A percentile compares a stretch with the other conserved stretches of the same genome.
Evolutionary conservation across 1,139 yeast species (phyloP).

Genomic region (Geotrichum klebahnii): DNA sequence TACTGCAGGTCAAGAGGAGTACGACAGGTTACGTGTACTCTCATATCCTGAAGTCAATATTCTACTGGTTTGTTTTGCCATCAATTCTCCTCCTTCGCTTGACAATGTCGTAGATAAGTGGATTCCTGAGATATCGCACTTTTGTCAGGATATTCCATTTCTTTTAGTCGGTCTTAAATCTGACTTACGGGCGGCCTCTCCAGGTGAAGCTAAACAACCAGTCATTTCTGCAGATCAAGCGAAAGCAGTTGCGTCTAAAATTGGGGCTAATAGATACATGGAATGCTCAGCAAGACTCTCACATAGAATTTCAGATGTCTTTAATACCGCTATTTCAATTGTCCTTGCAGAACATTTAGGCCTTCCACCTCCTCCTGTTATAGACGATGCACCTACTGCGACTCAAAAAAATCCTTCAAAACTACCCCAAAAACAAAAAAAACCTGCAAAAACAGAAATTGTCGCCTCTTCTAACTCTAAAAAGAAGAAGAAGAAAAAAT

Average conservation of each 20-base stretch:
- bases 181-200: slow-evolving; percentile 48
- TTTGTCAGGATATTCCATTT: slow-evolving; percentile 75
- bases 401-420: not conserved
- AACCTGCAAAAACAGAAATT: slow-evolving; percentile 7
- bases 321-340: slow-evolving; percentile 43
- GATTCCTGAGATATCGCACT: slow-evolving; percentile 82
- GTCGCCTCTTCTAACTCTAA: slow-evolving; percentile 1
- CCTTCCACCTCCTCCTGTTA: slow-evolving; percentile 19
- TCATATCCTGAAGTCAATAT: slow-evolving; percentile 80
- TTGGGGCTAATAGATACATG: slow-evolving; percentile 71
- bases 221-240: slow-evolving; percentile 40
- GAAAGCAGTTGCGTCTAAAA: slow-evolving; percentile 51
- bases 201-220: slow-evolving; percentile 23
- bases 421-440: not conserved
- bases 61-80: slow-evolving; percentile 68
- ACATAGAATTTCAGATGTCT: slow-evolving; percentile 63
- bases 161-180: slow-evolving; percentile 75
- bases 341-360: slow-evolving; percentile 27
- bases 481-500: slow-evolving; percentile 15
- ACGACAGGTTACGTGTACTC: slow-evolving; percentile 76
- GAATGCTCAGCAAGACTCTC: slow-evolving; percentile 74
- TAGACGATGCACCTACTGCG: slow-evolving; percentile 1
- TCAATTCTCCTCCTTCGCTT: slow-evolving; percentile 60
- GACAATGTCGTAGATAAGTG: slow-evolving; percentile 75
- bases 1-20: slow-evolving; percentile 93